Conservation (phyloP, 345 rosid species). For the Stellera chamaejasme region DNA sequence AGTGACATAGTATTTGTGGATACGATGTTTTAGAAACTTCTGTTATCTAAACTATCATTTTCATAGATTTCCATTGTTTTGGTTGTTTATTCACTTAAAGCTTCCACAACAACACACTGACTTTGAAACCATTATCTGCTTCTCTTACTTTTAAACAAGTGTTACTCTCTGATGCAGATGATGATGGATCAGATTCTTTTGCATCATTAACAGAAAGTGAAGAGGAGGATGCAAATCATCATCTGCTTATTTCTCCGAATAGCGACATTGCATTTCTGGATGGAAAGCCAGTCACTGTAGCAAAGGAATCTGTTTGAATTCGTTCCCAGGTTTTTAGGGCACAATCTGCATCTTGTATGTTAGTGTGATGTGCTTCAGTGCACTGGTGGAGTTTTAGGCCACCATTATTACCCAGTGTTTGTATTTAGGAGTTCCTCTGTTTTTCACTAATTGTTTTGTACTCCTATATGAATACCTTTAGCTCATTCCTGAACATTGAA, state of each 20-base stretch:
- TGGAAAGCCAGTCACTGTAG: slow-evolving; percentile 61
- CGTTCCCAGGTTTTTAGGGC: too few species aligned
- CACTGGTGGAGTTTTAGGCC: too few species aligned
- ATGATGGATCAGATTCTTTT: slow-evolving; percentile 52
- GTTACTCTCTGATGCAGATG: slow-evolving; percentile 22
- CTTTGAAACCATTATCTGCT: not conserved
- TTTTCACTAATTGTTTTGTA: too few species aligned
- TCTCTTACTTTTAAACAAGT: not conserved
- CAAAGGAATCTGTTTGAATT: slow-evolving; percentile 40
- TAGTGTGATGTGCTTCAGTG: too few species aligned
- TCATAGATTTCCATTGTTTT: not conserved
- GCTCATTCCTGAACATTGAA: too few species aligned
- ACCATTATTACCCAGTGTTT: too few species aligned
- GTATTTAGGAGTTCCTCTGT: too few species aligned
- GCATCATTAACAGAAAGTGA: slow-evolving; percentile 49
- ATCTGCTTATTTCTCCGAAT: slow-evolving; percentile 49
- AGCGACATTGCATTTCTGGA: slow-evolving; percentile 55
- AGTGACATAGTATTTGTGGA: too few species aligned
- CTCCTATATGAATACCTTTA: too few species aligned
- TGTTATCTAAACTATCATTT: too few species aligned
- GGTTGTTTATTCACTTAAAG: not conserved
- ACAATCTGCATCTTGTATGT: too few species aligned
- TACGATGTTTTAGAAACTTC: too few species aligned
- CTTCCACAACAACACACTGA: not conserved
- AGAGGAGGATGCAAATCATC: slow-evolving; percentile 61